Evolutionary conservation across 306 rosid genomes (phyloP).

Genomic region (Lathyrus aphaca): DNA sequence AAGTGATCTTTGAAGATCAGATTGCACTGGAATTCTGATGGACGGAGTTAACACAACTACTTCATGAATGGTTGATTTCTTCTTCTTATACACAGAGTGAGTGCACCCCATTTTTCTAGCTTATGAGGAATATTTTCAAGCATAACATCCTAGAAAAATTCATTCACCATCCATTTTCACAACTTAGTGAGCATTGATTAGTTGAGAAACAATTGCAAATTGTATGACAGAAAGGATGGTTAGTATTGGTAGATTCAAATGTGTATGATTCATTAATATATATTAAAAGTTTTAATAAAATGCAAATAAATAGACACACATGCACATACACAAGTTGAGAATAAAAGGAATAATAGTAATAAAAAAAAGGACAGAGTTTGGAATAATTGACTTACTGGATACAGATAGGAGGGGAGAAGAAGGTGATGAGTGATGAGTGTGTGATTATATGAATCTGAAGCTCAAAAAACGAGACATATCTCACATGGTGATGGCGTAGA

Average conservation of each 20-base stretch:
- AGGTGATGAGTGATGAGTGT: not conserved
- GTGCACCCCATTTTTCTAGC: constrained; percentile 72
- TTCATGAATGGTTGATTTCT: constrained; percentile 65
- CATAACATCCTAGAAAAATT: constrained; percentile 61
- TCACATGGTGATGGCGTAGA: constrained; percentile 80
- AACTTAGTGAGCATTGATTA: constrained; percentile 20
- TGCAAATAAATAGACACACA: not conserved
- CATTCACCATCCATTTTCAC: constrained; percentile 43
- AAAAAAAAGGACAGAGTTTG: constrained; percentile 14
- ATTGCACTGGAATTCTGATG: constrained; percentile 71
- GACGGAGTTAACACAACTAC: constrained; percentile 71
- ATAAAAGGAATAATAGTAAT: constrained; percentile 6
- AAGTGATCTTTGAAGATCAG: constrained; percentile 70
- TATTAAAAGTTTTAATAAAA: constrained; percentile 21
- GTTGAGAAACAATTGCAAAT: constrained; percentile 19
- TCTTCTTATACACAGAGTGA: constrained; percentile 73
- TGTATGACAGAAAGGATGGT: constrained; percentile 46
- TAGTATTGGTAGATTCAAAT: constrained; percentile 45
- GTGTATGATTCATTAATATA: constrained; percentile 19
- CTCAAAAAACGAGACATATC: constrained; percentile 68
- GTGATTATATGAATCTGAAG: constrained; percentile 43
- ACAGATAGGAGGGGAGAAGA: constrained; percentile 53
- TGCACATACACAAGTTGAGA: constrained; percentile 29
- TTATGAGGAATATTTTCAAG: constrained; percentile 43
- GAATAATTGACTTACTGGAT: constrained; percentile 48